Base-by-base conservation (phyloP, 306 rosid species). In the Acacia acuminata region DNA sequence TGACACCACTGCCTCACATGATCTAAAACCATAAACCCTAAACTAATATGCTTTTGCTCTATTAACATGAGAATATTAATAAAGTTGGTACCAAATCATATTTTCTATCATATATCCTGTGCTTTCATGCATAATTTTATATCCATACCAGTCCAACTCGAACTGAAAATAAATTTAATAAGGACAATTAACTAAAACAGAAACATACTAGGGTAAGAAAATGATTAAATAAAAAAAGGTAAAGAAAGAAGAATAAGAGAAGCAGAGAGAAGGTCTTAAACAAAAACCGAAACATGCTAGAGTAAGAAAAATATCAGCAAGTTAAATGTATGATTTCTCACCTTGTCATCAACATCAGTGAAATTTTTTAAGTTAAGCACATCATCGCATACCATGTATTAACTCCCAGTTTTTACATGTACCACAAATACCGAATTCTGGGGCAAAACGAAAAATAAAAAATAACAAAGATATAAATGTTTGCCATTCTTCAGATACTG, bases 301-400 rank as follows among this genome's bases (percentile, higher is more conserved):
- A 14, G 22, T 45, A 63, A 51, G 76, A 82, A 68, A 3, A 12
- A 69, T 60, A 70, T 17, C 45, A 56, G 72, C 65, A 60, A 42
- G 48, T 43, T 24, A 67, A 17, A 61, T 9, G 65, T 10, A 70
- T 65, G 60, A 3, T 76, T 71, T 76, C 88, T 84, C 88, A 92
- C 99, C 98, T 96, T 96, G 89, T 96, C 99, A 86, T 96, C 99
- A 56, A 94, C 99, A 86, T 96, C 98, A 11, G 99, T 96, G 83
- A 96, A 96, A 79, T 96, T 96, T 96, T 86, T 74, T 85, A 77
- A 61, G 58, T 63, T 63, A 82, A 51, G 32, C 77, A 86, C 72
- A 87, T 51, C 30, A 73, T 58, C 44, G 56, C 43, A 45, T 43
- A 56, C 70, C 42, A 15, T 43, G 68, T 3, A 24, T 80, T 34